A percentile compares a stretch with the other conserved stretches of the same genome.
phyloP scores from a whole-genome alignment of 1,139 yeast species.

The Protomyces inundatus region DNA sequence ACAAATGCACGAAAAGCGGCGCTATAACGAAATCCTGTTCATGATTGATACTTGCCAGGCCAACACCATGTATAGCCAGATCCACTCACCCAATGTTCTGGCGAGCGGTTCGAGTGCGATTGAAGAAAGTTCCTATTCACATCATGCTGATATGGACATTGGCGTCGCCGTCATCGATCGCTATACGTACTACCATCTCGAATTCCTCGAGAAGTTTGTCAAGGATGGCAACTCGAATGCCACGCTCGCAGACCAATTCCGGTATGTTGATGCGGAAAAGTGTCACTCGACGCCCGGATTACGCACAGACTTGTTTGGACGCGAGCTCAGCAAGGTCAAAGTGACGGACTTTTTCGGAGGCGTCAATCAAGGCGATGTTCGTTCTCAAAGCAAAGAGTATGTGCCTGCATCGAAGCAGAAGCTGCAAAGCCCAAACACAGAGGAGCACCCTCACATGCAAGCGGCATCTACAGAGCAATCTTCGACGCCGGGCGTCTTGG shows the following conservation, averaged over 20 bases:
- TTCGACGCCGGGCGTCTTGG: not conserved
- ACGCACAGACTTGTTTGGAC: slow-evolving; percentile 66
- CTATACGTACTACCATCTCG: slow-evolving; percentile 86
- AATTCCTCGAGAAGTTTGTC: slow-evolving; percentile 68
- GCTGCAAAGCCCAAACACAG: not conserved
- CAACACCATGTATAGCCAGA: slow-evolving; percentile 89
- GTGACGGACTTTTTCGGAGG: slow-evolving; percentile 95
- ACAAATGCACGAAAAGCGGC: slow-evolving; percentile 91
- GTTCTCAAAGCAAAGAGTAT: slow-evolving; percentile 34
- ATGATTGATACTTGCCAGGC: slow-evolving; percentile 99
- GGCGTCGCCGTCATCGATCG: slow-evolving; percentile 98
- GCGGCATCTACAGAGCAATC: too few relatives aligned
- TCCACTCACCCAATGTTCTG: slow-evolving; percentile 85
- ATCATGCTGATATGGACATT: slow-evolving; percentile 88
- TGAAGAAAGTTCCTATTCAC: slow-evolving; percentile 90
- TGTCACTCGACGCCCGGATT: slow-evolving; percentile 92
- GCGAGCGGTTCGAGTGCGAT: slow-evolving; percentile 90
- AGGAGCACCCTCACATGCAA: too few relatives aligned
- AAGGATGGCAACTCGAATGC: slow-evolving; percentile 38
- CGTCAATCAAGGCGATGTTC: slow-evolving; percentile 75
- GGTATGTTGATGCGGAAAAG: slow-evolving; percentile 72
- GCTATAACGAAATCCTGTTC: slow-evolving; percentile 84
- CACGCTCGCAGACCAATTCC: slow-evolving; percentile 78
- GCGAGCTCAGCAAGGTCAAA: slow-evolving; percentile 63
- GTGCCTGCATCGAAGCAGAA: not conserved